Percentiles rank a stretch among this genome's conserved stretches.
Conservation (phyloP, 441 rosid species). For the Erysimum cheiri region DNA sequence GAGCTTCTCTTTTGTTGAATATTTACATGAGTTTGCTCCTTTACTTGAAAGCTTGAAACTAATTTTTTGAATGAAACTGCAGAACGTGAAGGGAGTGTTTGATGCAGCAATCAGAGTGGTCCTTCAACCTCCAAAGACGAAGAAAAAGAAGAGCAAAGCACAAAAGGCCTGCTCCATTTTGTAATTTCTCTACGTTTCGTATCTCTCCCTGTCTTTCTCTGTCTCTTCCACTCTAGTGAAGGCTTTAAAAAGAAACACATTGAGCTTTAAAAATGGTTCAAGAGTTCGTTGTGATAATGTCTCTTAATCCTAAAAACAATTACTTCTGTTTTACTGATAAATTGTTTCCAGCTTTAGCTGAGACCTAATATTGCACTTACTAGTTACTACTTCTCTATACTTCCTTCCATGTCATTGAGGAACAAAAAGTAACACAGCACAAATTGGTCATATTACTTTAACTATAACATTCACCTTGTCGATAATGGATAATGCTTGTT, state of each 20-base stretch:
- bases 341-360: conserved; percentile 38
- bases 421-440: neutral
- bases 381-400: conserved; percentile 20
- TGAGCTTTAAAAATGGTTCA: conserved; percentile 28
- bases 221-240: conserved; percentile 35
- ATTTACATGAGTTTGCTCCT: neutral
- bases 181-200: conserved; percentile 43
- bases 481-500: neutral
- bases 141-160: conserved; percentile 77
- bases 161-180: conserved; percentile 74
- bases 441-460: no score
- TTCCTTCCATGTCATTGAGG: neutral
- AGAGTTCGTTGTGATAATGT: conserved; percentile 33
- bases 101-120: conserved; percentile 81
- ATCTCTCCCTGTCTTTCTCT: conserved; percentile 11
- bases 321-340: conserved; percentile 33
- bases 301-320: conserved; percentile 20
- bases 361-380: conserved; percentile 29
- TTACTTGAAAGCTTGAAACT: neutral
- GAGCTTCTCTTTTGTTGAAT: neutral
- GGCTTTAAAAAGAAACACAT: conserved; percentile 28
- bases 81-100: conserved; percentile 80
- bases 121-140: conserved; percentile 76
- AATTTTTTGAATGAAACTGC: conserved; percentile 30
- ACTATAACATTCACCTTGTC: no score